Evolutionary conservation across 495 filamentous ascomycete genomes (phyloP).

Genomic region (Neurospora sp.): DNA sequence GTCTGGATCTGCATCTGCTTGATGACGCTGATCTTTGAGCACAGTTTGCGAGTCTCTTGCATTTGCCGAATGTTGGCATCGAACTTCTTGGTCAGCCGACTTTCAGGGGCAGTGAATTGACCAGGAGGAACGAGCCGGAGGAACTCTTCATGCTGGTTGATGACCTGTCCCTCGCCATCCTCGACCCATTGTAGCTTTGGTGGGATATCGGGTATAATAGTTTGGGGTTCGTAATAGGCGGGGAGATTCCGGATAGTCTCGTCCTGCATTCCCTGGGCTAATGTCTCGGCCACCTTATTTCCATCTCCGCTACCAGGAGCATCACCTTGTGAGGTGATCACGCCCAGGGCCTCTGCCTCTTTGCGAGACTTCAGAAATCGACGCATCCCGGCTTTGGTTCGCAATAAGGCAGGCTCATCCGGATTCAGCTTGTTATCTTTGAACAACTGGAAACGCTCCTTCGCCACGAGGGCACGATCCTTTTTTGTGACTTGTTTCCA

Average conservation of each 20-base stretch:
- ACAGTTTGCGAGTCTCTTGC: constrained; percentile 94
- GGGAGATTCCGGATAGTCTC: constrained; percentile 71
- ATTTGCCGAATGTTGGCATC: constrained; percentile 88
- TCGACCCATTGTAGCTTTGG: constrained; percentile 72
- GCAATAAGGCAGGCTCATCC: constrained; percentile 77
- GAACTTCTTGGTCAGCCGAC: constrained; percentile 66
- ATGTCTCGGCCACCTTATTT: constrained; percentile 49
- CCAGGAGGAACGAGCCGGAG: constrained; percentile 63
- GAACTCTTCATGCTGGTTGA: constrained; percentile 76
- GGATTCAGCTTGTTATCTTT: constrained; percentile 71
- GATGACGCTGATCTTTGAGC: constrained; percentile 90
- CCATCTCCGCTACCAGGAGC: constrained; percentile 31
- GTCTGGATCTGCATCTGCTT: constrained; percentile 99
- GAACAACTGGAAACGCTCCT: constrained; percentile 72
- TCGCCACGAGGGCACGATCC: constrained; percentile 78
- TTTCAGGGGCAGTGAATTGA: constrained; percentile 67
- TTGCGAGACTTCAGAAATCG: constrained; percentile 70
- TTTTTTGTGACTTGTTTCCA: constrained; percentile 99
- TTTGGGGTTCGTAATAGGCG: constrained; percentile 87
- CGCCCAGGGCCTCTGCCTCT: constrained; percentile 40
- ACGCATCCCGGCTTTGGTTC: constrained; percentile 57
- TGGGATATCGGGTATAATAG: constrained; percentile 73
- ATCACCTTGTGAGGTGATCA: constrained; percentile 32
- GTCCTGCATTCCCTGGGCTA: constrained; percentile 86
- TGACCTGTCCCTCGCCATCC: constrained; percentile 74